Percentiles rank a stretch among this genome's conserved stretches.
Conservation (phyloP, 805 yeast species). For the Lipomyces oligophaga region DNA sequence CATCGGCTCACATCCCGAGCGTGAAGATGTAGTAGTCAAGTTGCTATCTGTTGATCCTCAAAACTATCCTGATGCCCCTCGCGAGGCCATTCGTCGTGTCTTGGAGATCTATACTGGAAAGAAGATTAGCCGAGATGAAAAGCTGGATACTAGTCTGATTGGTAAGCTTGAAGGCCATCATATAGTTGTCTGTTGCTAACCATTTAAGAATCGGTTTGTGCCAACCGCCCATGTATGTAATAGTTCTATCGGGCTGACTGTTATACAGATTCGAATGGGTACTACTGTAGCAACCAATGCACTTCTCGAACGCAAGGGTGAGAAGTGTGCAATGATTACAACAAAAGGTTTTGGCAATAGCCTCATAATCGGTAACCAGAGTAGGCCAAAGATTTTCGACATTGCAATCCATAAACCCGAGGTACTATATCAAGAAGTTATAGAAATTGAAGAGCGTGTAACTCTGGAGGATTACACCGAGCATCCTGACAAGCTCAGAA, state of each 20-base stretch:
- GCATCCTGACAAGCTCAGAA: conserved; percentile 48
- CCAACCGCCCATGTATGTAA: background rate
- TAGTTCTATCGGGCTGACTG: background rate
- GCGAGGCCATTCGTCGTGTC: conserved; percentile 82
- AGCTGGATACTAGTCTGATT: conserved; percentile 52
- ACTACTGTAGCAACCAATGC: conserved; percentile 97
- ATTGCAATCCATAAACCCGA: conserved; percentile 68
- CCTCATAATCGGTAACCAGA: conserved; percentile 80
- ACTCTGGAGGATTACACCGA: conserved; percentile 78
- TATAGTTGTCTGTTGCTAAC: background rate
- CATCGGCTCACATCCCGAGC: conserved; percentile 48
- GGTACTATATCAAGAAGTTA: conserved; percentile 67
- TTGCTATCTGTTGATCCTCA: conserved; percentile 82
- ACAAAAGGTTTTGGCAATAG: conserved; percentile 87
- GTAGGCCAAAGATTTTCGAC: conserved; percentile 87
- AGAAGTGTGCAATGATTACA: conserved; percentile 76
- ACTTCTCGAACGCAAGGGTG: conserved; percentile 86
- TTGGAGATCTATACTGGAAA: conserved; percentile 56
- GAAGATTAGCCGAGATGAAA: conserved; percentile 55
- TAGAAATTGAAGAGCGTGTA: conserved; percentile 86
- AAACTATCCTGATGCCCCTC: conserved; percentile 85
- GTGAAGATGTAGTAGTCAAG: conserved; percentile 62
- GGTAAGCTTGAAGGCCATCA: conserved; percentile 22
- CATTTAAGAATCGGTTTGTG: conserved; percentile 18
- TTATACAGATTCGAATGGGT: conserved; percentile 71